Conservation (phyloP, 257 asterid genomes). For the Nicotiana attenuata region DNA sequence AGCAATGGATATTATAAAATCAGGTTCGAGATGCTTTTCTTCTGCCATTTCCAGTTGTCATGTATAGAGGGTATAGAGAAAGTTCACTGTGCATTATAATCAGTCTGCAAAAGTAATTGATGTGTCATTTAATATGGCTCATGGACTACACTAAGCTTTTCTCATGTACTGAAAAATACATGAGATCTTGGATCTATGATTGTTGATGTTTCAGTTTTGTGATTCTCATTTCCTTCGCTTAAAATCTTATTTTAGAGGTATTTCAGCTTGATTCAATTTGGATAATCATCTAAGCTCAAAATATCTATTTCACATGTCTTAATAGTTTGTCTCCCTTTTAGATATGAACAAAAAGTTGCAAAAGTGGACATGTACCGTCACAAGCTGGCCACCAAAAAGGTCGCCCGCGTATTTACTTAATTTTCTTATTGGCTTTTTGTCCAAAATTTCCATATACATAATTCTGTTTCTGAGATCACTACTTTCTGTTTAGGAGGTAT, state of each 20-base stretch:
- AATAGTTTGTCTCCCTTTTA: neutral
- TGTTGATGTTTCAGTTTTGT: neutral
- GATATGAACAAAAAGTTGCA: neutral
- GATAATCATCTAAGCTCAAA: neutral
- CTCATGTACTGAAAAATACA: no score
- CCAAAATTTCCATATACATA: neutral
- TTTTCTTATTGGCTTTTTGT: neutral
- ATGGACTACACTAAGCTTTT: neutral
- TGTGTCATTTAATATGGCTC: neutral
- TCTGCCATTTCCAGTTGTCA: neutral
- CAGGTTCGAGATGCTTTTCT: neutral
- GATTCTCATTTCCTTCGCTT: neutral
- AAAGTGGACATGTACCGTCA: neutral
- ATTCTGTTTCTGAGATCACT: no score
- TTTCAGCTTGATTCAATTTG: neutral
- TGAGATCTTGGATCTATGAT: neutral
- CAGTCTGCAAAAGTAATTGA: neutral
- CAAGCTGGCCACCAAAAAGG: neutral
- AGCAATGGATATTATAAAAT: neutral
- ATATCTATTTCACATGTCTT: neutral
- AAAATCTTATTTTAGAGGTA: neutral
- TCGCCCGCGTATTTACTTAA: no score
- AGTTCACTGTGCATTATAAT: neutral
- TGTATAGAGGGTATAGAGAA: neutral
- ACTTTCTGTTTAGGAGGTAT: neutral